A percentile compares a stretch with the other conserved stretches of the same genome.
These are phyloP conservation scores for Pelargonium myrrhifolium DNA, from an alignment of 441 rosid species.

Conservation along the genomic window DNA sequence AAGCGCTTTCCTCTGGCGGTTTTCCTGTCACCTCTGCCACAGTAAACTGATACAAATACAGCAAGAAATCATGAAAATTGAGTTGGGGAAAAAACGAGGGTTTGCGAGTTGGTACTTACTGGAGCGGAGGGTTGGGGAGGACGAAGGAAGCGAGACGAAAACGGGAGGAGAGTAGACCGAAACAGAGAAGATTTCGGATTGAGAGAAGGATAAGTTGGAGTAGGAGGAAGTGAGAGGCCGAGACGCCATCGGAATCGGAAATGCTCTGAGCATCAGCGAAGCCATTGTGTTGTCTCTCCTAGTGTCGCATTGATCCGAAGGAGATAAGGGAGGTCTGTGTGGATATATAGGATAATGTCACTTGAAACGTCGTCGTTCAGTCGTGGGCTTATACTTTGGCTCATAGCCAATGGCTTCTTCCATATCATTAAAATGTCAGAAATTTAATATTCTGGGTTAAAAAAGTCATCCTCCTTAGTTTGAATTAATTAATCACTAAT, in stretches of 20 bases:
- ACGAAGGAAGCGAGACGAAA: not conserved
- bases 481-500: too few species aligned
- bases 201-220: not conserved
- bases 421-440: too few species aligned
- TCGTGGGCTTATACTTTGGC: too few species aligned
- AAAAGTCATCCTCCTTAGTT: too few species aligned
- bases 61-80: too few species aligned
- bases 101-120: constrained; percentile 2
- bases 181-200: not conserved
- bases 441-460: too few species aligned
- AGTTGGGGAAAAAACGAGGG: not conserved
- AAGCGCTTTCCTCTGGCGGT: constrained; percentile 17
- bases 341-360: not conserved
- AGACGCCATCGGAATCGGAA: constrained; percentile 1
- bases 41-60: constrained; percentile 1
- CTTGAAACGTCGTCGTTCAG: not conserved
- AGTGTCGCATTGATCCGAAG: not conserved
- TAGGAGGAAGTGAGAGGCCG: not conserved
- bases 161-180: constrained; percentile 1
- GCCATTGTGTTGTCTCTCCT: not conserved
- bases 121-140: not conserved
- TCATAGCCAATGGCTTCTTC: too few species aligned
- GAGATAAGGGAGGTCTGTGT: not conserved
- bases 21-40: constrained; percentile 9
- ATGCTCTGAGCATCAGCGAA: not conserved